Evolutionary conservation across 2,329 filamentous ascomycete species (phyloP).

Genomic region (Diaporthe capsici): DNA sequence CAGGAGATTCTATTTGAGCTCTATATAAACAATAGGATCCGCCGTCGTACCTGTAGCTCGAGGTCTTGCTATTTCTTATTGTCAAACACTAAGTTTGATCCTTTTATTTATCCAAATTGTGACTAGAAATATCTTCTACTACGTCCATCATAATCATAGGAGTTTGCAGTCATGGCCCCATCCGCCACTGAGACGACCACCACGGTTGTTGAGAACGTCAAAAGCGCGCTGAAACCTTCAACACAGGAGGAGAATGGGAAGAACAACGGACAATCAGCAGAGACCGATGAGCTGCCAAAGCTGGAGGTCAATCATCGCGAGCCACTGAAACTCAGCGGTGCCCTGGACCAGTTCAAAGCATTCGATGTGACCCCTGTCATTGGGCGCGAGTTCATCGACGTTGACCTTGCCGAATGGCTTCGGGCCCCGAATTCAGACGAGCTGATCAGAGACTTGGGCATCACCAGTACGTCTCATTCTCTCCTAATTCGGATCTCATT

Average conservation of each 20-base stretch:
- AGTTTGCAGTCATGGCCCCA: neutral
- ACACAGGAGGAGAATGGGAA: neutral
- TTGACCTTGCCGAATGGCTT: constrained; percentile 68
- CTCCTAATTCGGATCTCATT: neutral
- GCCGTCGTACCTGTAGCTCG: accelerated
- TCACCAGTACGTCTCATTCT: constrained; percentile 62
- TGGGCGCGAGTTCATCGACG: constrained; percentile 52
- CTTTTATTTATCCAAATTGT: neutral
- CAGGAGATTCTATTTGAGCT: neutral
- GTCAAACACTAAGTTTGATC: neutral
- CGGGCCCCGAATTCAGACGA: constrained; percentile 68
- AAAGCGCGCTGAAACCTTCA: neutral
- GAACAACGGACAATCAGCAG: neutral
- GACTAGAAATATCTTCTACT: neutral
- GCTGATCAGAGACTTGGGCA: constrained; percentile 71
- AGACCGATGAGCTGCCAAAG: neutral
- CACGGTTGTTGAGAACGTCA: neutral
- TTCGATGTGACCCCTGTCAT: constrained; percentile 52
- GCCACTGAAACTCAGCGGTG: constrained; percentile 30
- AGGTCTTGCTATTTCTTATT: neutral
- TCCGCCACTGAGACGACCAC: neutral
- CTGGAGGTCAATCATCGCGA: constrained; percentile 19
- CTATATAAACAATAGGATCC: neutral
- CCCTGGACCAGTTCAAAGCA: constrained; percentile 49
- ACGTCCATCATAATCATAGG: neutral